These are phyloP conservation scores for Cornus florida DNA, from an alignment of 148 eudicot genomes.

Conservation along the genomic window DNA sequence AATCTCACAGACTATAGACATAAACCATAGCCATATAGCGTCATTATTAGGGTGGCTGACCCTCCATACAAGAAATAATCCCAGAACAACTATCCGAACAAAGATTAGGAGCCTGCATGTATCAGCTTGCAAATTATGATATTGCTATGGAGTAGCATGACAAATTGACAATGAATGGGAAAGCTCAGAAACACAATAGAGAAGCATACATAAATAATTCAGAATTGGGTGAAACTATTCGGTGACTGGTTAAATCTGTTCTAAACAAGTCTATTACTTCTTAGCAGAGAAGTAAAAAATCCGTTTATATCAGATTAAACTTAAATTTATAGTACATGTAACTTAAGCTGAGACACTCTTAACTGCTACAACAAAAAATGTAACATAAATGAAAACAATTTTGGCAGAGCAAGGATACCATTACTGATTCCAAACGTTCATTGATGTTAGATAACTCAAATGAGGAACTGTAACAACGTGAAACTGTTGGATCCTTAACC, in stretches of 20 bases:
- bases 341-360: neutral
- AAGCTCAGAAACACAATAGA: neutral
- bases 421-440: neutral
- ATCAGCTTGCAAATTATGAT: neutral
- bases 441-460: too few relatives aligned
- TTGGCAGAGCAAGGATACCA: neutral
- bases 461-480: neutral
- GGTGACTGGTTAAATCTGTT: neutral
- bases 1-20: slow-evolving; percentile 85
- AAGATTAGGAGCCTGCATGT: slow-evolving; percentile 73
- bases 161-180: neutral
- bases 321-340: too few relatives aligned
- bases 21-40: slow-evolving; percentile 84
- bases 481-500: neutral
- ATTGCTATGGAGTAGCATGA: neutral
- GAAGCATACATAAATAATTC: neutral
- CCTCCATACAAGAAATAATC: slow-evolving; percentile 78
- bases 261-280: neutral
- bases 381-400: neutral
- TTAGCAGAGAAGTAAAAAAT: neutral
- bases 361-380: neutral
- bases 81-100: slow-evolving; percentile 67
- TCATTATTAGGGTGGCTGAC: slow-evolving; percentile 59
- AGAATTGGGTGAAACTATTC: neutral
- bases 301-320: neutral